Evolutionary conservation across 495 filamentous ascomycete genomes (phyloP).

Genomic region (Paragyromitra xinjiangensis): DNA sequence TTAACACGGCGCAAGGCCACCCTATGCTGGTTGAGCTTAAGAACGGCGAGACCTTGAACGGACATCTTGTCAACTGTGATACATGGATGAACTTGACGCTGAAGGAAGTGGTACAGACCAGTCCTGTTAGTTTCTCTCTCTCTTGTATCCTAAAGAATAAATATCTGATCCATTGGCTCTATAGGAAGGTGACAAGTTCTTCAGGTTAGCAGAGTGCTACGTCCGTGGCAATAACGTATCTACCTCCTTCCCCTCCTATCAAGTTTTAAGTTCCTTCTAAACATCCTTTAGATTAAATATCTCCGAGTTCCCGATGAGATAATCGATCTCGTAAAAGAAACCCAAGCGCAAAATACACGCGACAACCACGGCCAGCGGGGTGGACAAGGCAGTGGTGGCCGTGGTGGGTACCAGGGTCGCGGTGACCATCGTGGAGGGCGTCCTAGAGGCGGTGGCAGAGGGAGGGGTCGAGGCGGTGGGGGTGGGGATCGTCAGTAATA

Average conservation of each 20-base stretch:
- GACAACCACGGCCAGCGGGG: conserved; percentile 68
- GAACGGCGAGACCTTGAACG: conserved; percentile 97
- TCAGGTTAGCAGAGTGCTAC: conserved; percentile 89
- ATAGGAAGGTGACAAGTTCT: conserved; percentile 90
- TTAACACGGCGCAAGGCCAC: conserved; percentile 95
- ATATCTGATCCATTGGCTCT: background rate
- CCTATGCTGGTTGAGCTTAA: conserved; percentile 99
- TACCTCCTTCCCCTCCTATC: background rate
- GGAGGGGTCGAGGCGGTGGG: conserved; percentile 61
- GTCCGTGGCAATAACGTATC: conserved; percentile 94
- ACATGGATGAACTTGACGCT: conserved; percentile 99
- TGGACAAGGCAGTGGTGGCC: conserved; percentile 61
- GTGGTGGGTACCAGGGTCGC: conserved; percentile 70
- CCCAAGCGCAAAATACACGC: conserved; percentile 63
- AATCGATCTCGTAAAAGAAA: conserved; percentile 90
- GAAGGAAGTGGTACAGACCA: conserved; percentile 97
- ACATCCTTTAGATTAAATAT: conserved; percentile 85
- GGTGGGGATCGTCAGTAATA: conserved; percentile 60
- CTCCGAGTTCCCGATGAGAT: conserved; percentile 95
- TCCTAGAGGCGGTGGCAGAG: conserved; percentile 63
- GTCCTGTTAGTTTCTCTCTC: conserved; percentile 64
- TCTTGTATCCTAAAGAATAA: background rate
- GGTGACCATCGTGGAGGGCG: conserved; percentile 67
- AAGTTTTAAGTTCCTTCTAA: conserved; percentile 9
- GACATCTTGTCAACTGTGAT: conserved; percentile 93